A percentile compares a stretch with the other conserved stretches of the same genome.
Conservation (phyloP, 2,329 filamentous ascomycete species). For the Paraphaeosphaeria sporulosa region DNA sequence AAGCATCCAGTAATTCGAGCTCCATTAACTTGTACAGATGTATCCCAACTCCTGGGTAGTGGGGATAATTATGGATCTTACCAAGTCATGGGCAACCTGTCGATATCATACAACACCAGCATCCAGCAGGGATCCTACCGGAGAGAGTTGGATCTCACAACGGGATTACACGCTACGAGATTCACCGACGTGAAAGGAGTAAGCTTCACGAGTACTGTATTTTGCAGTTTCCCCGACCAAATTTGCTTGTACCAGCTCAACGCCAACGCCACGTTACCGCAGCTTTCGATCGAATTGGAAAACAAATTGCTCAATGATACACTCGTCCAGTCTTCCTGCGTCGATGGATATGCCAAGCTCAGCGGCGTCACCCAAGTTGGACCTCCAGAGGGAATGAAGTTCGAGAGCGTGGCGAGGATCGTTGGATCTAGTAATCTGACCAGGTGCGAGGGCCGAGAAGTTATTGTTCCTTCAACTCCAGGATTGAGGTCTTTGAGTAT, state of each 20-base stretch:
- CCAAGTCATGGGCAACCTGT: slow-evolving; percentile 58
- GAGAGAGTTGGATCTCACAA: slow-evolving; percentile 54
- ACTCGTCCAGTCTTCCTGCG: slow-evolving; percentile 39
- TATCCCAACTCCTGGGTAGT: slow-evolving; percentile 44
- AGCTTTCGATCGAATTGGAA: slow-evolving; percentile 52
- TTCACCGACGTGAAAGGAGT: slow-evolving; percentile 37
- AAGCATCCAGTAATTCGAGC: background rate
- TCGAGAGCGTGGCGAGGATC: slow-evolving; percentile 49
- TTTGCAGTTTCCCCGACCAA: slow-evolving; percentile 56
- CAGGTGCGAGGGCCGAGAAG: slow-evolving; percentile 18
- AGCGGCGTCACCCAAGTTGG: slow-evolving; percentile 47
- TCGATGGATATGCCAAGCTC: slow-evolving; percentile 23
- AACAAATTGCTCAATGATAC: slow-evolving; percentile 45
- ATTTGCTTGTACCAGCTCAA: slow-evolving; percentile 51
- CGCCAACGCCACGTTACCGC: slow-evolving; percentile 38
- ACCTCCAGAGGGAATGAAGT: slow-evolving; percentile 55
- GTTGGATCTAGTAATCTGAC: slow-evolving; percentile 24
- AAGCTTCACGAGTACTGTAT: slow-evolving; percentile 48
- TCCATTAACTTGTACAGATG: background rate
- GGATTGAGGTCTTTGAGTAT: slow-evolving; percentile 45
- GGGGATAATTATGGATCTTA: slow-evolving; percentile 56
- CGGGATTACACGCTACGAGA: slow-evolving; percentile 49
- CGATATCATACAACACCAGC: slow-evolving; percentile 33
- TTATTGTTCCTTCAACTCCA: slow-evolving; percentile 19
- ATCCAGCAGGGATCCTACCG: slow-evolving; percentile 34